Conservation (phyloP, 2,329 filamentous ascomycete species). For the Ophiostoma pallidulum region DNA sequence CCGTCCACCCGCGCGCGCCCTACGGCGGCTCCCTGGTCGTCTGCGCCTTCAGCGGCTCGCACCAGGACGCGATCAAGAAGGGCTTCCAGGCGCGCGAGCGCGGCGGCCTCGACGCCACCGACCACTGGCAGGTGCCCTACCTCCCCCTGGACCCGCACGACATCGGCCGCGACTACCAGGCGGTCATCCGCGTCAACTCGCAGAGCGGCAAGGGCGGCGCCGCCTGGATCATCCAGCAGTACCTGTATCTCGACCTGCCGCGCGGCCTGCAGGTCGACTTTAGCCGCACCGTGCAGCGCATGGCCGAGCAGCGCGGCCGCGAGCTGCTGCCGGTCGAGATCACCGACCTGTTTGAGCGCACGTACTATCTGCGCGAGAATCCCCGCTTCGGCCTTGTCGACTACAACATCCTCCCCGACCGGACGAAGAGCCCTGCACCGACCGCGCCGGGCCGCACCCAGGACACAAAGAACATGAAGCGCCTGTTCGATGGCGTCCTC, state of each 20-base stretch:
- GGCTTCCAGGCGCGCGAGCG: conserved; percentile 64
- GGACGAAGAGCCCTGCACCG: conserved; percentile 64
- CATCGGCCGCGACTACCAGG: conserved; percentile 94
- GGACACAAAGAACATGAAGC: conserved; percentile 67
- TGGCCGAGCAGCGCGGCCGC: conserved; percentile 69
- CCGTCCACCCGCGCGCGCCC: conserved; percentile 78
- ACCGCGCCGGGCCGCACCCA: conserved; percentile 59
- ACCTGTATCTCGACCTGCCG: conserved; percentile 83
- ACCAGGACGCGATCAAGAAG: conserved; percentile 97
- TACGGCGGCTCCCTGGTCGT: conserved; percentile 90
- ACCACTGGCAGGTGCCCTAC: conserved; percentile 79
- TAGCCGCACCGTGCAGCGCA: conserved; percentile 72
- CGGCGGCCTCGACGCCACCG: conserved; percentile 48
- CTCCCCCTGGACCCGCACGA: conserved; percentile 87
- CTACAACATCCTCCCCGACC: conserved; percentile 82
- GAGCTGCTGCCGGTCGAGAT: conserved; percentile 82
- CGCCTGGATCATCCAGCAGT: conserved; percentile 85
- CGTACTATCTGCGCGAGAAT: conserved; percentile 77
- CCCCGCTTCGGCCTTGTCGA: conserved; percentile 80
- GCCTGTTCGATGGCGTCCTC: conserved; percentile 78
- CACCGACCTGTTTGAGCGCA: conserved; percentile 74
- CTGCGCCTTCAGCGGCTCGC: conserved; percentile 81
- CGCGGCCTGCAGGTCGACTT: conserved; percentile 89
- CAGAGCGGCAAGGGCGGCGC: conserved; percentile 91
- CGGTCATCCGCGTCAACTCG: conserved; percentile 94